Evolutionary conservation across 2,329 filamentous ascomycete genomes (phyloP).

Genomic region (Verticillium alfalfae): DNA sequence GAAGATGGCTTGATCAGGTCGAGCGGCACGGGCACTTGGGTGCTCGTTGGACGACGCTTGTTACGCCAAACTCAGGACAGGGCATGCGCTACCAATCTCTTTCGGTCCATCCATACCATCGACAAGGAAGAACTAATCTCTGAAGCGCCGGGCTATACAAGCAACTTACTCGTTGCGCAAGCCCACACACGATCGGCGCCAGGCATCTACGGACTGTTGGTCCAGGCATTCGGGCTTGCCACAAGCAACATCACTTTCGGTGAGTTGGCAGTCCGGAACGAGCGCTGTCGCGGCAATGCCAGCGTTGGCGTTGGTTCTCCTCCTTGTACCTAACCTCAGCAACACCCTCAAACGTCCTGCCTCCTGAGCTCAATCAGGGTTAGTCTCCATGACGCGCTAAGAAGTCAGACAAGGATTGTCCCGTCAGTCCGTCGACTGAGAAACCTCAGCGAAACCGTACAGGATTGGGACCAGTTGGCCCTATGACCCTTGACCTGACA

Average conservation of each 20-base stretch:
- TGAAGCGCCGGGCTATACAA: neutral
- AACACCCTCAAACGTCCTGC: neutral
- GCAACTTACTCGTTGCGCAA: neutral
- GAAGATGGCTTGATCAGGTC: too few relatives aligned
- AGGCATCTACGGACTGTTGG: neutral
- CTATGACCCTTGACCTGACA: neutral
- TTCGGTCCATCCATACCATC: neutral
- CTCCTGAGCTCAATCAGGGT: neutral
- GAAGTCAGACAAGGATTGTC: neutral
- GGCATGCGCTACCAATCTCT: neutral
- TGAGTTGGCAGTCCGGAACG: too few relatives aligned
- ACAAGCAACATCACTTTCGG: neutral
- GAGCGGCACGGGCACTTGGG: too few relatives aligned
- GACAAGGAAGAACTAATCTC: neutral
- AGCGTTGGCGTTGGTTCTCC: too few relatives aligned
- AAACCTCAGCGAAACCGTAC: neutral
- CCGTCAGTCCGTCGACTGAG: neutral
- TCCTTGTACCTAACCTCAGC: too few relatives aligned
- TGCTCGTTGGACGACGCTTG: neutral
- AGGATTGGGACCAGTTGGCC: neutral
- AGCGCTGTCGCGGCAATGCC: too few relatives aligned
- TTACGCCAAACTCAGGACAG: neutral
- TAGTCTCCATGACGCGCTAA: neutral
- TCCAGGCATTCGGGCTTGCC: neutral
- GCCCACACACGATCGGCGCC: neutral